These are phyloP conservation scores for Malus hybrid DNA, from an alignment of 331 rosid species.

Conservation along the genomic window DNA sequence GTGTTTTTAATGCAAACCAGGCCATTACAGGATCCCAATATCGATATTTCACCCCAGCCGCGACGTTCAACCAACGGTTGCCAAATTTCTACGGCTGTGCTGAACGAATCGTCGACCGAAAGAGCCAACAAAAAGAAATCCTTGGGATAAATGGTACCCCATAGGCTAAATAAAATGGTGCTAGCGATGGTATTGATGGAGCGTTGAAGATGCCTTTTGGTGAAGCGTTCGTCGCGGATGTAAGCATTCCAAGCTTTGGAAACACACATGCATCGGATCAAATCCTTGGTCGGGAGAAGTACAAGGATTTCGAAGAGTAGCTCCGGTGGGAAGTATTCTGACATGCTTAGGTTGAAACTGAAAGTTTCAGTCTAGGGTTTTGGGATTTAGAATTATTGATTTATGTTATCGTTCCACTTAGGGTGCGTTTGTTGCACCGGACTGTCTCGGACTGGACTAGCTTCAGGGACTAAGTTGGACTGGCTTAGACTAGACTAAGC, in stretches of 20 bases:
- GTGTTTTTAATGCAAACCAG: neutral
- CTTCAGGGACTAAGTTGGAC: too few species aligned
- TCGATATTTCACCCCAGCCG: too few species aligned
- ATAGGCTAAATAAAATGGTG: neutral
- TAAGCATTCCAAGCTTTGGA: neutral
- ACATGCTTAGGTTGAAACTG: too few species aligned
- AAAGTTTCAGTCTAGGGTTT: too few species aligned
- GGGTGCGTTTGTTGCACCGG: too few species aligned
- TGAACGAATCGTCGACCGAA: neutral
- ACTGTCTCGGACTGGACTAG: too few species aligned
- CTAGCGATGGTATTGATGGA: neutral
- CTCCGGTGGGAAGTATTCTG: neutral
- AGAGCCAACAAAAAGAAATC: neutral
- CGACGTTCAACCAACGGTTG: neutral
- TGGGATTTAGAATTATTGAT: too few species aligned
- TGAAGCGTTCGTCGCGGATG: neutral
- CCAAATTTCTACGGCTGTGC: neutral
- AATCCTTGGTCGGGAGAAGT: neutral
- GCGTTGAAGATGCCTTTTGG: neutral
- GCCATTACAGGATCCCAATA: neutral
- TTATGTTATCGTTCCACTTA: too few species aligned
- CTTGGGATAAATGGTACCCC: neutral
- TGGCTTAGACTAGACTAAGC: too few species aligned
- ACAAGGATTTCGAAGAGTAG: neutral
- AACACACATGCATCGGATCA: neutral